These are phyloP conservation scores for Stachybotrys chlorohalonatus DNA, from an alignment of 2,329 filamentous ascomycete genomes.

Conservation along the genomic window DNA sequence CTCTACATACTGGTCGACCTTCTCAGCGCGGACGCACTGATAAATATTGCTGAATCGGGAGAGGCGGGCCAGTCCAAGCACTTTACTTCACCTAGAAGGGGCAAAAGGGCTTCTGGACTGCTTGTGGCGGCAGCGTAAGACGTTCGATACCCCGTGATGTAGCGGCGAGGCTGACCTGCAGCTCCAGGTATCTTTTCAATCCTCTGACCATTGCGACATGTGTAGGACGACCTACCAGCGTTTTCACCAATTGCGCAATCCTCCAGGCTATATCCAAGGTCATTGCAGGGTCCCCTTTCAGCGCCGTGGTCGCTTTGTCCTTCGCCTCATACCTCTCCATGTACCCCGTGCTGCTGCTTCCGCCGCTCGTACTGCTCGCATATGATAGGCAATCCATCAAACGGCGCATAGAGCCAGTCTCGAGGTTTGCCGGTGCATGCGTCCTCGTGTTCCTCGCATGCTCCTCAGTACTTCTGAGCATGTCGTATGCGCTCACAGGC, in stretches of 20 bases:
- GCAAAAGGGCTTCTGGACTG: conserved; percentile 64
- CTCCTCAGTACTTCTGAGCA: conserved; percentile 53
- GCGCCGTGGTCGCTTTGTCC: conserved; percentile 74
- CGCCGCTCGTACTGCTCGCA: conserved; percentile 71
- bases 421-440: conserved; percentile 46
- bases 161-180: conserved; percentile 6
- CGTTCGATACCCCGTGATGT: too few relatives aligned
- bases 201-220: conserved; percentile 90
- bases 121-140: conserved; percentile 71
- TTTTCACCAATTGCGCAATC: conserved; percentile 83
- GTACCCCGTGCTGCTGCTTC: conserved; percentile 80
- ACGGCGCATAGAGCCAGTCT: conserved; percentile 23
- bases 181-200: conserved; percentile 78
- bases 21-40: conserved; percentile 70
- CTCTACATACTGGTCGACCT: conserved; percentile 78
- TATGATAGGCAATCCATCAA: conserved; percentile 52
- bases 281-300: conserved; percentile 61
- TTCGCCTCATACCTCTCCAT: conserved; percentile 87
- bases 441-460: conserved; percentile 43
- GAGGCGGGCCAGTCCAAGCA: conserved; percentile 65
- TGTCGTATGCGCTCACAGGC: conserved; percentile 65
- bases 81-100: conserved; percentile 70
- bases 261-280: conserved; percentile 77
- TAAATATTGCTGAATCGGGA: conserved; percentile 71
- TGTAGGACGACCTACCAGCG: conserved; percentile 77